Percentiles rank a stretch among this genome's conserved stretches.
Evolutionary conservation across 1,139 yeast genomes (phyloP).

Genomic region (Arxiozyma slooffiae): DNA sequence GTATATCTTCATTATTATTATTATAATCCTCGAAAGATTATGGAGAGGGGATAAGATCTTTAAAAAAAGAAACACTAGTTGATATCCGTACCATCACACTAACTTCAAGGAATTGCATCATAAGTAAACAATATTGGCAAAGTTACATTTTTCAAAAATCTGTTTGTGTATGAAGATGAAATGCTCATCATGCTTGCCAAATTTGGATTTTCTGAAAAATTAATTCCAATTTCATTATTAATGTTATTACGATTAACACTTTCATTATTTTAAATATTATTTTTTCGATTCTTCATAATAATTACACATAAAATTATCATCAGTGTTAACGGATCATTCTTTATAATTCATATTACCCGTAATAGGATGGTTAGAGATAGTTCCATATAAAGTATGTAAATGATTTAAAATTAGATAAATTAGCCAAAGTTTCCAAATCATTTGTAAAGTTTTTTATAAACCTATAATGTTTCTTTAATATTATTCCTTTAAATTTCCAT

Average conservation of each 20-base stretch:
- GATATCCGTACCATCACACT: constrained; percentile 29
- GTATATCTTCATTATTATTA: too few species aligned
- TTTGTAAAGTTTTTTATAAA: constrained; percentile 22
- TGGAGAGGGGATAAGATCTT: constrained; percentile 25
- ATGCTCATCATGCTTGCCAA: not conserved
- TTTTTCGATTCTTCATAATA: not conserved
- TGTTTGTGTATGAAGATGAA: constrained; percentile 3
- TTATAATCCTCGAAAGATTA: constrained; percentile 5
- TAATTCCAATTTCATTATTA: not conserved
- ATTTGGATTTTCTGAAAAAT: not conserved
- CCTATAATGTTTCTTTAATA: constrained; percentile 20
- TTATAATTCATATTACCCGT: constrained; percentile 25
- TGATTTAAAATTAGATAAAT: constrained; percentile 27
- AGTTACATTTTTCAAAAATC: constrained; percentile 23
- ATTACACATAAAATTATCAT: constrained; percentile 3
- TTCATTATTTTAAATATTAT: not conserved
- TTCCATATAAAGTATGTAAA: constrained; percentile 22
- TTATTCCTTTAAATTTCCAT: constrained; percentile 2
- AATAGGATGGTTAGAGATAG: constrained; percentile 25
- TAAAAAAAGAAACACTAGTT: constrained; percentile 23
- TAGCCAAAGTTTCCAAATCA: constrained; percentile 18
- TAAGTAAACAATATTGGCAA: constrained; percentile 28
- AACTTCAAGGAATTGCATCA: constrained; percentile 30
- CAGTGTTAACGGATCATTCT: constrained; percentile 9
- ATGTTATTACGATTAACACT: constrained; percentile 1